These are phyloP conservation scores for Cyclospora cayetanensis DNA, from an alignment of 169 alveolate genomes.

Conservation along the genomic window DNA sequence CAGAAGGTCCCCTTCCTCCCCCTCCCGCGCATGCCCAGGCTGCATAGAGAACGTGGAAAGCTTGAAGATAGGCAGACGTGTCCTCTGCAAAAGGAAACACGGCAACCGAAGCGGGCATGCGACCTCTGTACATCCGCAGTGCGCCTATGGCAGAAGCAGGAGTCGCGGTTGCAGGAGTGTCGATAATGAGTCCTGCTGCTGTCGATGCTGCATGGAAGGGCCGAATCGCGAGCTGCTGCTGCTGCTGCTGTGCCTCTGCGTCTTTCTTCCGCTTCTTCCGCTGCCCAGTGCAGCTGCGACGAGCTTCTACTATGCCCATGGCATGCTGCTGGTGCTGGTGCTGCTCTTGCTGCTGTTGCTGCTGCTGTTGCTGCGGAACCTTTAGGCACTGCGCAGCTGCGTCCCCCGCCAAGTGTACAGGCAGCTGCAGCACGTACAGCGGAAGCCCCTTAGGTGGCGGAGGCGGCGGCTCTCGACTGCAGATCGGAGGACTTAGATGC, in stretches of 20 bases:
- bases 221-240: constrained; percentile 9
- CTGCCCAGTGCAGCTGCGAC: constrained; percentile 12
- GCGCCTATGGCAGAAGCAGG: constrained; percentile 43
- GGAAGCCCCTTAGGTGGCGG: constrained; percentile 11
- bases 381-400: neutral
- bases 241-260: constrained; percentile 17
- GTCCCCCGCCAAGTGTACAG: neutral
- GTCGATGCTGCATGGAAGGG: neutral
- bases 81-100: constrained; percentile 8
- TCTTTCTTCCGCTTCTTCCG: constrained; percentile 18
- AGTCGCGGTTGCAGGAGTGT: neutral
- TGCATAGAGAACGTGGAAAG: constrained; percentile 1
- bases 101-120: constrained; percentile 29
- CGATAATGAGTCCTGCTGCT: neutral
- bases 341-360: constrained; percentile 49
- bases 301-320: neutral
- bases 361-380: neutral
- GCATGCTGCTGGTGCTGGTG: neutral
- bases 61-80: neutral
- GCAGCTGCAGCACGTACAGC: constrained; percentile 37
- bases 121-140: neutral
- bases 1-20: neutral
- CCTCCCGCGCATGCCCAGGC: neutral
- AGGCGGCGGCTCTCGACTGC: constrained; percentile 18
- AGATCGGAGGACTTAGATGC: neutral